Evolutionary conservation across 169 alveolate genomes (phyloP).

Genomic region (Theileria orientalis): DNA sequence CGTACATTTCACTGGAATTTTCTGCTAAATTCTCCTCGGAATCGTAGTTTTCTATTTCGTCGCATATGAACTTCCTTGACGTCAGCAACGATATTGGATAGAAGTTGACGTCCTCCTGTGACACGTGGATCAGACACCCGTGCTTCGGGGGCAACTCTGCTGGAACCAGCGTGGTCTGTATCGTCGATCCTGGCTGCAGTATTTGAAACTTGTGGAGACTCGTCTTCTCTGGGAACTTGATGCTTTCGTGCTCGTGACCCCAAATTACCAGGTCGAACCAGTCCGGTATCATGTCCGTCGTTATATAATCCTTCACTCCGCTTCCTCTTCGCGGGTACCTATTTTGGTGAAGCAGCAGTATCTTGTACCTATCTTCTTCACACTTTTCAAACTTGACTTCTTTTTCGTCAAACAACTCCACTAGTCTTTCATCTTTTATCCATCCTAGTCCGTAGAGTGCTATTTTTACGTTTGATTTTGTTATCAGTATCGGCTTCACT

Average conservation of each 20-base stretch:
- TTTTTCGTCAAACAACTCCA: conserved; percentile 84
- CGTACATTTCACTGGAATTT: not conserved
- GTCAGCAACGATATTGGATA: conserved; percentile 85
- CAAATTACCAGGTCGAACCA: conserved; percentile 63
- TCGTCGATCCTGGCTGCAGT: conserved; percentile 89
- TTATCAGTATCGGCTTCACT: conserved; percentile 85
- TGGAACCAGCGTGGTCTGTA: conserved; percentile 89
- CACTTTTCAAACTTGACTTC: conserved; percentile 88
- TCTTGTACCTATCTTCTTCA: conserved; percentile 81
- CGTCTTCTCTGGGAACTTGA: conserved; percentile 78
- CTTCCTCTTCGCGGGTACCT: conserved; percentile 65
- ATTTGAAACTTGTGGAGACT: conserved; percentile 81
- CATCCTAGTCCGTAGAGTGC: conserved; percentile 96
- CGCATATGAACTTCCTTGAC: conserved; percentile 83
- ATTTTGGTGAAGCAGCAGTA: conserved; percentile 94
- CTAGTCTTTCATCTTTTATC: conserved; percentile 91
- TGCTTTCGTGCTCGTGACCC: conserved; percentile 95
- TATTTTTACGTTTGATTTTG: conserved; percentile 82
- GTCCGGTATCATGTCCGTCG: conserved; percentile 32
- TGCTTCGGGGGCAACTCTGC: conserved; percentile 90
- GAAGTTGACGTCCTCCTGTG: conserved; percentile 78
- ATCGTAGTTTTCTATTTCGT: conserved; percentile 33
- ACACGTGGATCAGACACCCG: conserved; percentile 84
- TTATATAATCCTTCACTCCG: conserved; percentile 35
- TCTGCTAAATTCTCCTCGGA: not conserved